Percentiles rank a stretch among this genome's conserved stretches.
Conservation (phyloP, 306 rosid species). For the Begonia masoniana region DNA sequence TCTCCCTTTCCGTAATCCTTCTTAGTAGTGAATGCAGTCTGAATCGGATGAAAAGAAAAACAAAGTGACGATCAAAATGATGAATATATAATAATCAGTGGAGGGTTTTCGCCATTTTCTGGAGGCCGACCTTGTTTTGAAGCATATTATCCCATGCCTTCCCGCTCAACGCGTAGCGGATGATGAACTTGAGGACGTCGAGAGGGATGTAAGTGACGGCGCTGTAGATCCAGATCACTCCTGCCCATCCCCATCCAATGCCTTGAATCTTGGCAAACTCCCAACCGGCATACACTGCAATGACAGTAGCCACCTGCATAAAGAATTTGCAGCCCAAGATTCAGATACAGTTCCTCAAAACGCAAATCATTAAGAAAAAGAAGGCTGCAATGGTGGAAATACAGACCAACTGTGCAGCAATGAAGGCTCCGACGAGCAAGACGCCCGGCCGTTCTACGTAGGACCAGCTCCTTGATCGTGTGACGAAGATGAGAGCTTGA, state of each 20-base stretch:
- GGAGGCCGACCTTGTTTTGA: not conserved
- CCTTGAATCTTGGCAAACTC: not conserved
- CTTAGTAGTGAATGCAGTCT: not conserved
- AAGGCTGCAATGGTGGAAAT: not conserved
- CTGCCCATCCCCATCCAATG: constrained; percentile 1
- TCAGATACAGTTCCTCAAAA: not conserved
- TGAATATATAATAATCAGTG: not conserved
- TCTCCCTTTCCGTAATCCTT: constrained; percentile 1
- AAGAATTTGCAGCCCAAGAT: no score
- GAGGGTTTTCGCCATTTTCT: no score
- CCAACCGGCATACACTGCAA: not conserved
- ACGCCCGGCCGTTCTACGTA: not conserved
- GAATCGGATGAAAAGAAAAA: not conserved
- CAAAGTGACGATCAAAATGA: not conserved
- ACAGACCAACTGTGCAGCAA: constrained; percentile 44
- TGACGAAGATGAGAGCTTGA: not conserved
- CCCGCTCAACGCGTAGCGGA: not conserved
- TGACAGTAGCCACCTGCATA: not conserved
- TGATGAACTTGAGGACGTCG: constrained; percentile 1
- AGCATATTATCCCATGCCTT: not conserved
- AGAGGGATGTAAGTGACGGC: not conserved
- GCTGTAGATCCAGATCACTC: not conserved
- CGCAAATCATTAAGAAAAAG: not conserved
- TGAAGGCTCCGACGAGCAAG: constrained; percentile 22
- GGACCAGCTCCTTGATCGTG: not conserved